Percentiles rank a stretch among this genome's conserved stretches.
These are phyloP conservation scores for Ustilago trichophora DNA, from an alignment of 1,284 basidiomycete genomes.

Conservation along the genomic window DNA sequence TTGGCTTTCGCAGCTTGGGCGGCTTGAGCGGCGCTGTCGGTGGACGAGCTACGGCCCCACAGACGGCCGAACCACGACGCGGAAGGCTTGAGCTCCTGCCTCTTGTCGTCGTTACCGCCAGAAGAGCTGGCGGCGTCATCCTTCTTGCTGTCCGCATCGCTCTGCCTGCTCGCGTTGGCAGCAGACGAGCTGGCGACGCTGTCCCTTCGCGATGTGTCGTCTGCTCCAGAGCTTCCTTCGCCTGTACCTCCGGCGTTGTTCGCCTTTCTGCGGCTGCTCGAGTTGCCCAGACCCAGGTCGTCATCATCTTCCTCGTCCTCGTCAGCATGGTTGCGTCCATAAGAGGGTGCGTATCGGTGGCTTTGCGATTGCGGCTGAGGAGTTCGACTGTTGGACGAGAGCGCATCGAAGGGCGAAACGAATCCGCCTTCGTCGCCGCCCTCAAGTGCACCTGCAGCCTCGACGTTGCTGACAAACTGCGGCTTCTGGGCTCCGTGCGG, in stretches of 20 bases:
- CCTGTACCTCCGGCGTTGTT: slow-evolving; percentile 9
- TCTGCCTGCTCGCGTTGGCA: slow-evolving; percentile 6
- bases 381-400: slow-evolving; percentile 60
- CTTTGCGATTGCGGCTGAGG: slow-evolving; percentile 34
- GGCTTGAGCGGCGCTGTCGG: slow-evolving; percentile 65
- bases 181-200: slow-evolving; percentile 22
- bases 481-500: slow-evolving; percentile 54
- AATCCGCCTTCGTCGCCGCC: slow-evolving; percentile 70
- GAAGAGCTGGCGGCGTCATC: slow-evolving; percentile 16
- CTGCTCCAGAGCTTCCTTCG: slow-evolving; percentile 2
- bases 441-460: slow-evolving; percentile 30
- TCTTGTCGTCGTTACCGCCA: slow-evolving; percentile 22
- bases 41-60: slow-evolving; percentile 61
- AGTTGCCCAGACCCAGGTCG: slow-evolving; percentile 89
- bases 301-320: slow-evolving; percentile 70
- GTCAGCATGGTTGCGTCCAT: slow-evolving; percentile 5
- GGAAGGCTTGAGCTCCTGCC: slow-evolving; percentile 54
- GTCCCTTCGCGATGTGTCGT: slow-evolving; percentile 18
- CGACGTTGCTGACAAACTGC: slow-evolving; percentile 64
- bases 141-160: slow-evolving; percentile 14
- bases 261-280: slow-evolving; percentile 44
- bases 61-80: slow-evolving; percentile 78
- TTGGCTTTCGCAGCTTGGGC: slow-evolving; percentile 60
- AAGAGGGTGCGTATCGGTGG: slow-evolving; percentile 31
- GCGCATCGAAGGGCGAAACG: slow-evolving; percentile 83